Base-by-base conservation (phyloP, 192 early-diverging fungal species). In the Powellomyces hirtus region DNA sequence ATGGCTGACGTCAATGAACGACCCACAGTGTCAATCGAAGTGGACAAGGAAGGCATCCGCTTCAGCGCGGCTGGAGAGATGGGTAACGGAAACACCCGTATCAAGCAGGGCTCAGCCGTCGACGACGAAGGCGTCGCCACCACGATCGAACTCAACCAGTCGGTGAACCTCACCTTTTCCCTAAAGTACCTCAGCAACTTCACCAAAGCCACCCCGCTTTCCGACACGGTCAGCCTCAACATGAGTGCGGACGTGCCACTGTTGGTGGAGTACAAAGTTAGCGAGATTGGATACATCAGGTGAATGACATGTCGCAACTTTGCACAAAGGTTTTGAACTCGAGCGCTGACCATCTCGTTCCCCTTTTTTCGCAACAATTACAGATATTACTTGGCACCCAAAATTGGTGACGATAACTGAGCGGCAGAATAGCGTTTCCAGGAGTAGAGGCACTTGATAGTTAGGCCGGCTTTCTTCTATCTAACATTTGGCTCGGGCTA, bases 101-200 rank as follows among this genome's bases (percentile, higher is more conserved):
- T 99, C 53, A 95, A 92, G 85, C 64, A 62, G 24, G 84, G 77
- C 38, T 82, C 79, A 22, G 79, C 86, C 14, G 88, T 95, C 34
- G 94, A 96, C 64, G 70, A 74, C n/a, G 70, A 72, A 8, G 52
- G 10, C 20, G 40, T 62, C 26, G 55, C 85, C 14, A 89, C 91
- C 34, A 83, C 81, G n/a, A 95, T 98, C 53, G 86, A 92, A 56
- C 78, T 97, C 16, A 80, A 85, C 65, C 84, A 90, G 73, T 86
- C 91, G 34, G 93, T 95, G 6, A 81, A 79, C 40, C 81, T 96
- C 56, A 91, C 90, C 64, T 94, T 96, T 68, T 89, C 92, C 16
- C 86, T 98, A 66, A 99, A 98, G 81, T 99, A 95, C 79, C 81
- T 99, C 30, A 78, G 83, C 64, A 91, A 92, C 84, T 99, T 99